A percentile compares a stretch with the other conserved stretches of the same genome.
Conservation (phyloP, 2,329 filamentous ascomycete species). For the Fusarium dimerum region DNA sequence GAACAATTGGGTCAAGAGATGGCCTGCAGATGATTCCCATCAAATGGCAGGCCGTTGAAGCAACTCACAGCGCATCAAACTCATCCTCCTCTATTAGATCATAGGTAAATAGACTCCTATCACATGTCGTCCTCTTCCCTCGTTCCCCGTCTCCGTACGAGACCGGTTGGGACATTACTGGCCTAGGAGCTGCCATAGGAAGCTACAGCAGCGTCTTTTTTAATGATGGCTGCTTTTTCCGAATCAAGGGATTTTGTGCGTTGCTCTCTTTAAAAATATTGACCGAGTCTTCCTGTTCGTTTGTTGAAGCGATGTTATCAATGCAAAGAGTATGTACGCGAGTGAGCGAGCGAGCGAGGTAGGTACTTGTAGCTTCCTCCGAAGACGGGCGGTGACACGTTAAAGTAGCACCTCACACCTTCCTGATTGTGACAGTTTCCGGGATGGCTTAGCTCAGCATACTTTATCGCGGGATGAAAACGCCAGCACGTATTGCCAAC, state of each 20-base stretch:
- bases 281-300: too few species aligned
- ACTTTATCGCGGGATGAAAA: neutral
- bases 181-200: slow-evolving; percentile 16
- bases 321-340: too few species aligned
- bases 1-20: neutral
- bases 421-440: neutral
- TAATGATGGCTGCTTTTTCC: neutral
- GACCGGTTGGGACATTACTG: slow-evolving; percentile 18
- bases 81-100: slow-evolving; percentile 51
- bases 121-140: slow-evolving; percentile 16
- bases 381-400: neutral
- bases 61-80: slow-evolving; percentile 56
- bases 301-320: too few species aligned
- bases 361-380: neutral
- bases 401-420: neutral
- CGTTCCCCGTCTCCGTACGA: slow-evolving; percentile 15
- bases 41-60: neutral
- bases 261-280: too few species aligned
- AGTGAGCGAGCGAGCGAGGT: neutral
- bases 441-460: neutral
- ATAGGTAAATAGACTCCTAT: slow-evolving; percentile 22
- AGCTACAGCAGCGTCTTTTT: neutral
- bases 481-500: too few species aligned
- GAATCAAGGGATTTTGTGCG: too few species aligned
- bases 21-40: neutral